Evolutionary conservation across 2,329 filamentous ascomycete species (phyloP).

Genomic region (Furcasterigmium furcatum): DNA sequence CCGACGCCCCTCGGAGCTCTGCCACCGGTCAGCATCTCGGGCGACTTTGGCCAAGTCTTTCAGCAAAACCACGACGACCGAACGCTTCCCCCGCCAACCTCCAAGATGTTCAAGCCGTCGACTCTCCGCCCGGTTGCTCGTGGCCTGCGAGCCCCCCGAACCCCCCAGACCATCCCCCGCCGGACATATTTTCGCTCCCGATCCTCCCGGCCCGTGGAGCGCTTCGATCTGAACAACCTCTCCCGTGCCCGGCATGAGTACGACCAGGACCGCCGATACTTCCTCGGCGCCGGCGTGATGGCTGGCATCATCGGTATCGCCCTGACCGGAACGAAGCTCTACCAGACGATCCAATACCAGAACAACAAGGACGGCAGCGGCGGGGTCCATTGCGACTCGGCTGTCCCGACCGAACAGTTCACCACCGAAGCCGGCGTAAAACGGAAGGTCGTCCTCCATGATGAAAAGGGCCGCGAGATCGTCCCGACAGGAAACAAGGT

Average conservation of each 20-base stretch:
- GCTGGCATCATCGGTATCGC: constrained; percentile 46
- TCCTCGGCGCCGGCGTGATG: constrained; percentile 47
- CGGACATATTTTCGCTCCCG: constrained; percentile 30
- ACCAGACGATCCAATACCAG: constrained; percentile 31
- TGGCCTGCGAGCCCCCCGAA: constrained; percentile 5
- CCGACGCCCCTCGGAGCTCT: neutral
- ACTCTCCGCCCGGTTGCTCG: constrained; percentile 18
- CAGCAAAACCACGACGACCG: neutral
- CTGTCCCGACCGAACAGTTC: constrained; percentile 41
- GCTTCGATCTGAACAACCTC: constrained; percentile 47
- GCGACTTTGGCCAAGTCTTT: neutral
- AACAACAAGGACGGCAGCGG: constrained; percentile 20
- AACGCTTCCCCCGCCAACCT: neutral
- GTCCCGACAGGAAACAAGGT: constrained; percentile 78
- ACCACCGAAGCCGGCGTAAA: constrained; percentile 44
- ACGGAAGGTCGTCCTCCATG: constrained; percentile 59
- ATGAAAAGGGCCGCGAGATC: constrained; percentile 68
- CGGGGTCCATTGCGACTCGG: constrained; percentile 35
- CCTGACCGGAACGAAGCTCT: constrained; percentile 51
- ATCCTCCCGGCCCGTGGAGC: constrained; percentile 37
- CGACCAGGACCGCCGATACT: constrained; percentile 46
- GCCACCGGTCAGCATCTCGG: too few relatives aligned
- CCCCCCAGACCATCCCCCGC: constrained; percentile 11
- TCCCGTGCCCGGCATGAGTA: constrained; percentile 44
- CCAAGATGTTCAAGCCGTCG: constrained; percentile 23